Conservation (phyloP, 768 basidiomycete species). For the Cystofilobasidium bisporidii region DNA sequence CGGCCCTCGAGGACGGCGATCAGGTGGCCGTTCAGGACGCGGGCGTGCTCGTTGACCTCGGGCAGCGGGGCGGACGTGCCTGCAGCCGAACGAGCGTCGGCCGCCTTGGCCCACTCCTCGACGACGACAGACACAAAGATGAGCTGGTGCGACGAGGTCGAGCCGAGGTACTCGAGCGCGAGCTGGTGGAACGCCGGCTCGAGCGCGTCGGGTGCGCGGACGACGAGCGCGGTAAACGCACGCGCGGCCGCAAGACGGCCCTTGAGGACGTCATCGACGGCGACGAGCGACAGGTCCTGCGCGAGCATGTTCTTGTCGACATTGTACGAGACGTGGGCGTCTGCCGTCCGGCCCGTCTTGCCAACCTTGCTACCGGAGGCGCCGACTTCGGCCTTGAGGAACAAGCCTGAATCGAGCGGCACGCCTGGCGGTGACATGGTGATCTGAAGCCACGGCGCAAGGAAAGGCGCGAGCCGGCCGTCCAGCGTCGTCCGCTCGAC, state of each 20-base stretch:
- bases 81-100: background rate
- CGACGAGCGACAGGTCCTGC: conserved; percentile 77
- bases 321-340: conserved; percentile 55
- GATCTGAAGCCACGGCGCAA: conserved; percentile 61
- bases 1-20: conserved; percentile 63
- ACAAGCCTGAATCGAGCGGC: conserved; percentile 13
- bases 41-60: conserved; percentile 53
- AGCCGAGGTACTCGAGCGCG: conserved; percentile 67
- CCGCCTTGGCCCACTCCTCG: conserved; percentile 72
- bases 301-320: conserved; percentile 92
- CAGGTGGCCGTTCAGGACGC: conserved; percentile 59
- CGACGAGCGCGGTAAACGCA: conserved; percentile 52
- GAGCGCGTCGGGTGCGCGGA: conserved; percentile 43
- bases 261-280: conserved; percentile 63
- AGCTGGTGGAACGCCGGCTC: conserved; percentile 56
- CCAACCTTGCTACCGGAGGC: conserved; percentile 8
- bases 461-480: background rate
- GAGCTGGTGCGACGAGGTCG: conserved; percentile 83
- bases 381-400: conserved; percentile 9
- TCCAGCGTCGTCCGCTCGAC: conserved; percentile 39
- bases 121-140: conserved; percentile 73
- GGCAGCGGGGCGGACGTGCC: conserved; percentile 42
- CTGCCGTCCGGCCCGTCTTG: conserved; percentile 18
- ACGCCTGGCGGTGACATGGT: conserved; percentile 37
- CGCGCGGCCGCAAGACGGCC: conserved; percentile 69